Conservation (phyloP, 1,284 basidiomycete genomes). For the Moesziomyces aphidis region DNA sequence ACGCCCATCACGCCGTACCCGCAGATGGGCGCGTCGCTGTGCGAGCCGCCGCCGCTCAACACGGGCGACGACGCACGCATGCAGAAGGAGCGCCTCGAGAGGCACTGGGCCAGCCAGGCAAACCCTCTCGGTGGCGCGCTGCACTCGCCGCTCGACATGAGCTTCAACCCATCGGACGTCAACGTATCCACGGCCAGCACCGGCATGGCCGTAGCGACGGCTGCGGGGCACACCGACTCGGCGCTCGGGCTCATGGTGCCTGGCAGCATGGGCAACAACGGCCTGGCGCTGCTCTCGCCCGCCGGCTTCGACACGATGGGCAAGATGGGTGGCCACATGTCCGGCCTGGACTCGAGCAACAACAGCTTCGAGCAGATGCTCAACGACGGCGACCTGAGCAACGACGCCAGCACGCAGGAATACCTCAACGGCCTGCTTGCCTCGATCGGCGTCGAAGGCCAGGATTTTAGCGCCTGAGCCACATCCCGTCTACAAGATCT, state of each 20-base stretch:
- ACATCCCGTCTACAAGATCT: too few species aligned
- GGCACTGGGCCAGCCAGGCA: constrained; percentile 54
- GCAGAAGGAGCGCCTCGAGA: constrained; percentile 58
- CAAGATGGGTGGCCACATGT: constrained; percentile 19
- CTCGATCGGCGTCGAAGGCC: constrained; percentile 50
- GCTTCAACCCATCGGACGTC: constrained; percentile 34
- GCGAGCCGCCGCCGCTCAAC: constrained; percentile 55
- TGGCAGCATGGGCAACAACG: constrained; percentile 9
- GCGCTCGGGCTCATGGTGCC: constrained; percentile 37
- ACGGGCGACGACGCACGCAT: constrained; percentile 46
- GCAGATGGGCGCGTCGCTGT: constrained; percentile 34
- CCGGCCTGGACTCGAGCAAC: constrained; percentile 31
- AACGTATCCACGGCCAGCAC: constrained; percentile 23
- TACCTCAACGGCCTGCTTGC: constrained; percentile 44
- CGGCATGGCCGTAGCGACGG: constrained; percentile 22
- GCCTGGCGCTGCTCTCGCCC: constrained; percentile 31
- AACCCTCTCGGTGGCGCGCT: constrained; percentile 27
- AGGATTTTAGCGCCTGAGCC: constrained; percentile 15
- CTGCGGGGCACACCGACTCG: constrained; percentile 14
- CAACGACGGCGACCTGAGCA: constrained; percentile 30
- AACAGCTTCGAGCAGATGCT: constrained; percentile 47
- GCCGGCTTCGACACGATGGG: constrained; percentile 24
- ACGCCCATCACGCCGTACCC: constrained; percentile 61
- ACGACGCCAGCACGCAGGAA: constrained; percentile 42
- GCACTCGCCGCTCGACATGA: constrained; percentile 49